A percentile compares a stretch with the other conserved stretches of the same genome.
phyloP scores from a whole-genome alignment of 2,329 filamentous ascomycete genomes.

The Trichoderma sp. region DNA sequence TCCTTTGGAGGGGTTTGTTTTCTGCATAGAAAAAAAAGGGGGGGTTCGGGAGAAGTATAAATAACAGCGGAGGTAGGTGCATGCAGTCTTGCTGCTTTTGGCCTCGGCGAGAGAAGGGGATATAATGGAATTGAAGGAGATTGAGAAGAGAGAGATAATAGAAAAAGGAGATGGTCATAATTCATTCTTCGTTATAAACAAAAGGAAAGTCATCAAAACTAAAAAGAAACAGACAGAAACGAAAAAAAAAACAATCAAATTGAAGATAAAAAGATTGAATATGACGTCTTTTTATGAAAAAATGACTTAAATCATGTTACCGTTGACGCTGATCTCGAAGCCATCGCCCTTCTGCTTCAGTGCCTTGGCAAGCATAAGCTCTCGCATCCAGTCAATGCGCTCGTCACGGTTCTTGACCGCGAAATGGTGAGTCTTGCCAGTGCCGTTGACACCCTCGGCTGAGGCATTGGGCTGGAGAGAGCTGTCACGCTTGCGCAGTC shows the following conservation, averaged over 20 bases:
- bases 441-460: conserved; percentile 54
- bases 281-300: background rate
- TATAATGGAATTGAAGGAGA: background rate
- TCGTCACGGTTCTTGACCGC: conserved; percentile 84
- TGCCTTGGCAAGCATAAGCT: conserved; percentile 88
- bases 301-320: conserved; percentile 62
- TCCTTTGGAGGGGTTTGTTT: background rate
- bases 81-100: background rate
- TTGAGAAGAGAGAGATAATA: conserved; percentile 25
- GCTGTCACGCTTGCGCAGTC: conserved; percentile 55
- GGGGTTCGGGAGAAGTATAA: background rate
- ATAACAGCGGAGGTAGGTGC: background rate
- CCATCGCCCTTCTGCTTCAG: conserved; percentile 80
- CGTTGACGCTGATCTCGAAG: conserved; percentile 79
- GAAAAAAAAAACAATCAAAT: background rate
- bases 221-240: background rate
- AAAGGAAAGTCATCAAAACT: conserved; percentile 18
- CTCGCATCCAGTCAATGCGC: conserved; percentile 95
- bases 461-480: conserved; percentile 36
- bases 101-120: conserved; percentile 10
- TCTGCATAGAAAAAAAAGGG: background rate
- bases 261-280: background rate
- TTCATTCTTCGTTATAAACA: conserved; percentile 13
- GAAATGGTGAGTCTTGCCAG: conserved; percentile 88
- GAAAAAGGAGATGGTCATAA: conserved; percentile 11